Conservation (phyloP, 768 basidiomycete species). For the Obba rivulosa region DNA sequence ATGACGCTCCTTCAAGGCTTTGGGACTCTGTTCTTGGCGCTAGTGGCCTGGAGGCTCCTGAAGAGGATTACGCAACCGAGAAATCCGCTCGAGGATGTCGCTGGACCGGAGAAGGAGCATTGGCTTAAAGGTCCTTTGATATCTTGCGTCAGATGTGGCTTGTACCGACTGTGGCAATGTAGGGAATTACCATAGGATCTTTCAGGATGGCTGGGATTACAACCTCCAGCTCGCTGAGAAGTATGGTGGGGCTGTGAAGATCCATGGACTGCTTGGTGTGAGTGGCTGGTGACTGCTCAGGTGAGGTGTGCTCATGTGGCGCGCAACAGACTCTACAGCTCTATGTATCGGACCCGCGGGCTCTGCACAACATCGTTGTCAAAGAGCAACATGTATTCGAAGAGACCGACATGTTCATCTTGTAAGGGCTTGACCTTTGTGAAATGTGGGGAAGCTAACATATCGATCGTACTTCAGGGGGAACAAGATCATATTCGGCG, state of each 20-base stretch:
- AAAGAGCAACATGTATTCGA: conserved; percentile 14
- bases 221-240: conserved; percentile 23
- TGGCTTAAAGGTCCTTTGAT: background rate
- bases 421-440: conserved; percentile 1
- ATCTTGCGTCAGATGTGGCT: too few relatives aligned
- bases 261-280: conserved; percentile 32
- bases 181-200: conserved; percentile 30
- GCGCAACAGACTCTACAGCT: conserved; percentile 8
- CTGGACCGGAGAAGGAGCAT: background rate
- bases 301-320: background rate
- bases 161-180: background rate
- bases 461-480: background rate
- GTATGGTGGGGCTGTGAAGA: conserved; percentile 31
- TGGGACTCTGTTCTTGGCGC: too few relatives aligned
- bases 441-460: too few relatives aligned
- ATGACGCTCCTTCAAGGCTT: too few relatives aligned
- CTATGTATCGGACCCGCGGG: conserved; percentile 18
- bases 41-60: too few relatives aligned
- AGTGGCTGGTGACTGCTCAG: background rate
- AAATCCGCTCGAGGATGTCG: too few relatives aligned
- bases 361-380: conserved; percentile 14
- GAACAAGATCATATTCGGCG: conserved; percentile 29
- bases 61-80: too few relatives aligned
- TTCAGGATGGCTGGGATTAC: conserved; percentile 28
- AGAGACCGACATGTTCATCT: conserved; percentile 12